These are phyloP conservation scores for Suillus lakei DNA, from an alignment of 768 basidiomycete species.

Conservation along the genomic window DNA sequence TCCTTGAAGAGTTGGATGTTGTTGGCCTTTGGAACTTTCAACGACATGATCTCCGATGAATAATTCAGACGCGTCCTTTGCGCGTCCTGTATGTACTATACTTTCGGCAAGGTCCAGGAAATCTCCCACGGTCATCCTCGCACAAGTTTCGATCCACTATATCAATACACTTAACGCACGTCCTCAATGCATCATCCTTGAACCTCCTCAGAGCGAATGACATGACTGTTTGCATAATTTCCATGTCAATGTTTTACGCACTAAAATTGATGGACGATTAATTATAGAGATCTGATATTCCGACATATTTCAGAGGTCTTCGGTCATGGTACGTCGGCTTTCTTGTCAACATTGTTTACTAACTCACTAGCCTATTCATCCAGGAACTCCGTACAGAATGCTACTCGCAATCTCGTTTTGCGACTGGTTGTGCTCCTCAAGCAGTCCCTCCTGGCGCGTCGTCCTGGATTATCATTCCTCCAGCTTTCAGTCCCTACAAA, in stretches of 20 bases:
- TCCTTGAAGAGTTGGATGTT: conserved; percentile 96
- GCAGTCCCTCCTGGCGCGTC: conserved; percentile 17
- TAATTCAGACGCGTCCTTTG: conserved; percentile 19
- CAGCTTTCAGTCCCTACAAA: conserved; percentile 29
- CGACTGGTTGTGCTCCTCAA: conserved; percentile 25
- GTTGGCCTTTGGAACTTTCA: conserved; percentile 91
- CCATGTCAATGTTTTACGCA: too few species aligned
- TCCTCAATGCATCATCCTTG: too few species aligned
- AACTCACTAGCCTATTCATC: background rate
- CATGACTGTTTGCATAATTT: too few species aligned
- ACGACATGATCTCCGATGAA: conserved; percentile 63
- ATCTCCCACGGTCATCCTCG: too few species aligned
- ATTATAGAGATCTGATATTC: too few species aligned
- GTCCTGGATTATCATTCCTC: conserved; percentile 30
- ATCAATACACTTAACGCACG: too few species aligned
- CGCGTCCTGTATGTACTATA: too few species aligned
- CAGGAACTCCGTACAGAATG: conserved; percentile 36
- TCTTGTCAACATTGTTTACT: background rate
- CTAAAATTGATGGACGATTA: too few species aligned
- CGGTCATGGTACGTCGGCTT: background rate
- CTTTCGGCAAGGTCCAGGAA: too few species aligned
- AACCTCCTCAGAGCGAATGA: too few species aligned
- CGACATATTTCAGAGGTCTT: too few species aligned
- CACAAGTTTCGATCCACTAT: too few species aligned
- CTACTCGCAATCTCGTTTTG: conserved; percentile 34